Conservation (phyloP, 2,329 filamentous ascomycete genomes). For the Incumbomyces delicatus region DNA sequence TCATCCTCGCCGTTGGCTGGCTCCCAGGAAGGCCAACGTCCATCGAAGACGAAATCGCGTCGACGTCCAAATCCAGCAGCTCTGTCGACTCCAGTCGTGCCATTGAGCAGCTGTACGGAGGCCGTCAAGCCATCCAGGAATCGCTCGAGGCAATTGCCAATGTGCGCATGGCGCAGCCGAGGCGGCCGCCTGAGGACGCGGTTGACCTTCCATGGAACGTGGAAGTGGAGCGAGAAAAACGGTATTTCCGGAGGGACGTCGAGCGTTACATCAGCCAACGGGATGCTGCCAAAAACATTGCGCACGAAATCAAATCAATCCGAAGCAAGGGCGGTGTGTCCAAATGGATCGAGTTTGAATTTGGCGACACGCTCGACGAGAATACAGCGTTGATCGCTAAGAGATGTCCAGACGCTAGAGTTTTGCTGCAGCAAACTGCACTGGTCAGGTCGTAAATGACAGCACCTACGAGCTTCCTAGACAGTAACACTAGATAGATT, state of each 20-base stretch:
- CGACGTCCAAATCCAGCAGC: background rate
- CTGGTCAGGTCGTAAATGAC: too few species aligned
- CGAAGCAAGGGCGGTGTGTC: slow-evolving; percentile 25
- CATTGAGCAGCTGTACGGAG: slow-evolving; percentile 3
- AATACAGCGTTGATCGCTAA: background rate
- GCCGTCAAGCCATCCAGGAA: slow-evolving; percentile 5
- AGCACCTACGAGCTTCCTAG: too few species aligned
- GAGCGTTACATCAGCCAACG: slow-evolving; percentile 24
- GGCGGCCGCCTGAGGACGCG: background rate
- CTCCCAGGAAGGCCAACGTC: slow-evolving; percentile 20
- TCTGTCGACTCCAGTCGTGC: slow-evolving; percentile 1
- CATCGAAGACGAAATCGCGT: slow-evolving; percentile 8
- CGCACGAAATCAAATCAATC: slow-evolving; percentile 24
- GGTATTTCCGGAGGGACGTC: slow-evolving; percentile 25
- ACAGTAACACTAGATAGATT: too few species aligned
- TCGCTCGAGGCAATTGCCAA: background rate
- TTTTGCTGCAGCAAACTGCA: too few species aligned
- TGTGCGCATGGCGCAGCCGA: background rate
- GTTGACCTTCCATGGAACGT: slow-evolving; percentile 23
- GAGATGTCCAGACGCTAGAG: background rate
- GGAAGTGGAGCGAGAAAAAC: slow-evolving; percentile 25
- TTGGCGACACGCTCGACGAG: slow-evolving; percentile 9
- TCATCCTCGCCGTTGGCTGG: slow-evolving; percentile 35
- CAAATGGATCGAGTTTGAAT: slow-evolving; percentile 31
- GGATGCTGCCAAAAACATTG: slow-evolving; percentile 24